Conservation (phyloP, 164 flowering plant genomes). For the Vitis rupestris region DNA sequence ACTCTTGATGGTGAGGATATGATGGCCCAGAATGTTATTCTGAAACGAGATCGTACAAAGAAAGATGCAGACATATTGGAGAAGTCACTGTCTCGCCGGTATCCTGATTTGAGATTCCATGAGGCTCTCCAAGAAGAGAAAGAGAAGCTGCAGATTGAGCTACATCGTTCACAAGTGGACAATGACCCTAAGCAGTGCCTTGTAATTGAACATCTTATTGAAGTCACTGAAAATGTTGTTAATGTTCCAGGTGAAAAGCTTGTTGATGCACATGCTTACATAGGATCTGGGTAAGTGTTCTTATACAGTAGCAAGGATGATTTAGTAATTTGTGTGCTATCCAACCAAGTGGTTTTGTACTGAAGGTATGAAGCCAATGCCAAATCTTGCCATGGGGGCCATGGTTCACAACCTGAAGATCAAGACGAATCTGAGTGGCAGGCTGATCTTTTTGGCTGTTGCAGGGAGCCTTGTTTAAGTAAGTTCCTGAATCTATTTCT, state of each 20-base stretch:
- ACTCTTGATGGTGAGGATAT: conserved; percentile 40
- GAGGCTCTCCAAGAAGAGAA: conserved; percentile 49
- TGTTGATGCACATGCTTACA: conserved; percentile 7
- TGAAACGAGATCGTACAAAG: conserved; percentile 32
- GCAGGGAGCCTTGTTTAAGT: conserved; percentile 43
- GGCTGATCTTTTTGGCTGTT: conserved; percentile 48
- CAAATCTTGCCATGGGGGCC: conserved; percentile 5
- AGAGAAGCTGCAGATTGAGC: conserved; percentile 39
- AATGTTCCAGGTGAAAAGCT: conserved; percentile 26
- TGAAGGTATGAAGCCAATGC: conserved; percentile 23
- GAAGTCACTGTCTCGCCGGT: conserved; percentile 37
- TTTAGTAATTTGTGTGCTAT: not conserved
- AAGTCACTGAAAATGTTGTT: conserved; percentile 36
- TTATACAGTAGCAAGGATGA: not conserved
- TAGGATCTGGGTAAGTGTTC: conserved; percentile 19
- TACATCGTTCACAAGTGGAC: conserved; percentile 30
- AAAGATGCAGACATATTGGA: conserved; percentile 37
- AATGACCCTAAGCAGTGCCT: conserved; percentile 29
- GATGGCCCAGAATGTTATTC: conserved; percentile 31
- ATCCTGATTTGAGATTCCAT: conserved; percentile 40
- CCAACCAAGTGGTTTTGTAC: not conserved
- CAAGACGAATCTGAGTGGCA: conserved; percentile 34
- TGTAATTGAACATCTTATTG: conserved; percentile 42
- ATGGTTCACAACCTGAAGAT: conserved; percentile 7
- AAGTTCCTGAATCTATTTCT: conserved; percentile 7